Percentiles rank a stretch among this genome's conserved stretches.
phyloP scores from a whole-genome alignment of 257 asterid genomes.

The Solanum pinnatisectum region DNA sequence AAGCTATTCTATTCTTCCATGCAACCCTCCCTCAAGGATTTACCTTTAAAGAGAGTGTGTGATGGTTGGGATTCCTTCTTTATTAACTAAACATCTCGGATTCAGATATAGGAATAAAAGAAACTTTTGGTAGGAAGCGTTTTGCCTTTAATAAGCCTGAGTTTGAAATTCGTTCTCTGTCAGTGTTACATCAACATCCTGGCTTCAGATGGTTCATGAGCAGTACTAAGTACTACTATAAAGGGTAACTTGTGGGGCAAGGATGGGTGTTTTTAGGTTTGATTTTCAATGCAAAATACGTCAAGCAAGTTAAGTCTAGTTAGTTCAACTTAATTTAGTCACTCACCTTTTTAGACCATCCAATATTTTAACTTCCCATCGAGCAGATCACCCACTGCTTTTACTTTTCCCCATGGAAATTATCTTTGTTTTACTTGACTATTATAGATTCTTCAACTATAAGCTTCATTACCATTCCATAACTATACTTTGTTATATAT shows the following conservation, averaged over 20 bases:
- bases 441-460: not conserved
- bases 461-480: not conserved
- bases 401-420: not conserved
- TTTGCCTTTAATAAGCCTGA: not conserved
- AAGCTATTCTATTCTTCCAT: not conserved
- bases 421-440: not conserved
- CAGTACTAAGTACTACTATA: not conserved
- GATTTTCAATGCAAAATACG: not conserved
- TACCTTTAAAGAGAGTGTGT: not conserved
- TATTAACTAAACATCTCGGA: not conserved
- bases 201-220: not conserved
- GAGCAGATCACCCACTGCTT: slow-evolving; percentile 15
- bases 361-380: not conserved
- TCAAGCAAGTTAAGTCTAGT: not conserved
- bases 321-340: not conserved
- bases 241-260: slow-evolving; percentile 6
- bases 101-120: not conserved
- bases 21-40: not conserved
- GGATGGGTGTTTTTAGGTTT: slow-evolving; percentile 7
- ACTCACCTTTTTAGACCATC: slow-evolving; percentile 4
- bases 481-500: no score
- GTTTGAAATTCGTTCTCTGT: not conserved
- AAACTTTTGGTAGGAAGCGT: not conserved
- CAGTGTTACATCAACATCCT: not conserved
- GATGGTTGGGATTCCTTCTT: not conserved